Base-by-base conservation (phyloP, 192 early-diverging fungal genomes). In the Rhizoclosmatium globosum region DNA sequence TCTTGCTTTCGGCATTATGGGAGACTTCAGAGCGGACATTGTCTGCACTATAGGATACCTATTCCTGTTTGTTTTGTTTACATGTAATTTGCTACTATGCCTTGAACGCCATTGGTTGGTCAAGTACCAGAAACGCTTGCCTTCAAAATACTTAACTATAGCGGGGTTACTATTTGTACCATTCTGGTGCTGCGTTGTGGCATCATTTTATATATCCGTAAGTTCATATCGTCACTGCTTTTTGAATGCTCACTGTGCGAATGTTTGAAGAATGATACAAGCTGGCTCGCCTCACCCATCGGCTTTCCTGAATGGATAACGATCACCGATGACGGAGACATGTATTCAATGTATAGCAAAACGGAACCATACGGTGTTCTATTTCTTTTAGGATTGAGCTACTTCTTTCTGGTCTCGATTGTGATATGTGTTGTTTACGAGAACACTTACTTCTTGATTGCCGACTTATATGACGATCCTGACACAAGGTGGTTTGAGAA, bases 51-150 rank as follows among this genome's bases (percentile, higher is more conserved):
- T 44, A 38, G 69, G 69, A 57, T 71, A 71, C 69, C 44, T 23
- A 23, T 39, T 71, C 13, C 69, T 71, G 2, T 23, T 38, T 42
- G 11, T 71, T 17, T n/a, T 71, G 19, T 71, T 71, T 41, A 57
- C 47, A 7, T 6, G 19, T 7, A 71, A 71, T 46, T 39, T 71
- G 9, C 7, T 71, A 2, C 53, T 71, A 21, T 41, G 47, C 7
- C n/a, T 71, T 4, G 69, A 71, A 38, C 46, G 69, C 15, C 21
- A 71, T 46, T 71, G 69, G 47, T n/a, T 44, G 44, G 44, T 71
- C 21, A 13, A 39, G 15, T 71, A 31, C 23, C 6, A 41, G 39
- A 9, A 71, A 38, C 42, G 47, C 19, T 3, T 71, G 50, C 50
- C 69, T 2, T n/a, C 2, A 13, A 11, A 0, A 1, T 41, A 9